Conservation (phyloP, 805 yeast species). For the Brettanomyces naardenensis region DNA sequence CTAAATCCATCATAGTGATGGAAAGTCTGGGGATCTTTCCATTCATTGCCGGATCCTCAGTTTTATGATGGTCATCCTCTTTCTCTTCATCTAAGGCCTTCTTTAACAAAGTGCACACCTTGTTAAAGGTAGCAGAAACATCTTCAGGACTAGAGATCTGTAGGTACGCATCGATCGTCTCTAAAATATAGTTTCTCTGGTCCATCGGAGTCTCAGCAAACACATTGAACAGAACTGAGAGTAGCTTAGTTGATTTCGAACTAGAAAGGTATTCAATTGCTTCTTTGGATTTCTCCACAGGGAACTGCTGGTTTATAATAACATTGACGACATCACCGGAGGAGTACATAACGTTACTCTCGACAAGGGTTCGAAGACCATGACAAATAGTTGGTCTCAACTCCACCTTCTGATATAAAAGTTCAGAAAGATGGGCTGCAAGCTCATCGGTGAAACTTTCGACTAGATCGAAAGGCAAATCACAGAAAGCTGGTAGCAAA, state of each 20-base stretch:
- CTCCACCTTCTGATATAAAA: constrained; percentile 66
- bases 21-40: constrained; percentile 44
- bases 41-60: constrained; percentile 24
- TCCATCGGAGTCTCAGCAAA: constrained; percentile 85
- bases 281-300: constrained; percentile 43
- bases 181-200: constrained; percentile 75
- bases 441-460: constrained; percentile 62
- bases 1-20: constrained; percentile 84
- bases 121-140: constrained; percentile 68
- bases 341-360: constrained; percentile 59
- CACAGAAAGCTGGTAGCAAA: constrained; percentile 80
- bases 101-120: constrained; percentile 74
- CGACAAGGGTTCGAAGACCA: constrained; percentile 69
- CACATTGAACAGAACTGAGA: constrained; percentile 86
- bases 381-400: constrained; percentile 80
- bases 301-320: constrained; percentile 51
- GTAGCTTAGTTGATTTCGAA: constrained; percentile 58
- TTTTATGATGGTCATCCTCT: constrained; percentile 26
- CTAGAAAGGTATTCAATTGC: constrained; percentile 57
- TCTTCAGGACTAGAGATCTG: constrained; percentile 62
- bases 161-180: constrained; percentile 76
- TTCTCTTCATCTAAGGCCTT: constrained; percentile 60
- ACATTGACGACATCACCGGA: constrained; percentile 55
- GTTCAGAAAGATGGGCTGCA: constrained; percentile 67
- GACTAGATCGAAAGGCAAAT: constrained; percentile 69